Conservation (phyloP, 768 basidiomycete genomes). For the Tremella yokohamensis region DNA sequence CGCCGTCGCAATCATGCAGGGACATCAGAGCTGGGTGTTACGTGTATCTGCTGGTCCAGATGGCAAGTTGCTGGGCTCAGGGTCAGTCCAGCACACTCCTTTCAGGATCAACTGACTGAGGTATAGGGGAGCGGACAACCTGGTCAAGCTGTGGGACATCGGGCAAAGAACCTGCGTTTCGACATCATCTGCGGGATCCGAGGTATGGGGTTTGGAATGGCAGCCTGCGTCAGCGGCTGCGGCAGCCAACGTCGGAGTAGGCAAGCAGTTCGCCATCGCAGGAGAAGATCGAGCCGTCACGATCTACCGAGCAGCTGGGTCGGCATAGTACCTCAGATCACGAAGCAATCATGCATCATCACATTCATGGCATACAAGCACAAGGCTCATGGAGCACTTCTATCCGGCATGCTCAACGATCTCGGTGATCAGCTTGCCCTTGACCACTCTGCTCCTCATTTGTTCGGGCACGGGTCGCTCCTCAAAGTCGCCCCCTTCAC, state of each 20-base stretch:
- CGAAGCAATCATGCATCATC: background rate
- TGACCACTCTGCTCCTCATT: constrained; percentile 75
- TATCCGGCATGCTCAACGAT: constrained; percentile 74
- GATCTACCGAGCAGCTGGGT: constrained; percentile 46
- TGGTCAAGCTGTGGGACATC: constrained; percentile 48
- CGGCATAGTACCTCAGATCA: constrained; percentile 16
- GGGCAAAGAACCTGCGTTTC: constrained; percentile 47
- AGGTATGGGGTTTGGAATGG: constrained; percentile 50
- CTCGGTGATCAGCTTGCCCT: constrained; percentile 79
- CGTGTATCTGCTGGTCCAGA: constrained; percentile 78
- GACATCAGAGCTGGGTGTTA: constrained; percentile 89
- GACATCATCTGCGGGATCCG: constrained; percentile 28
- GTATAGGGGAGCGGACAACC: constrained; percentile 45
- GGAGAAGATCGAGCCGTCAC: constrained; percentile 47
- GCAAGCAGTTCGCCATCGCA: constrained; percentile 45
- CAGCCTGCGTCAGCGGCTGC: constrained; percentile 37
- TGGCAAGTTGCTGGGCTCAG: constrained; percentile 71
- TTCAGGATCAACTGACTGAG: background rate
- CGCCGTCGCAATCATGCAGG: constrained; percentile 77
- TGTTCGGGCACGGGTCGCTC: constrained; percentile 93
- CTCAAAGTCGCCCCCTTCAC: constrained; percentile 85
- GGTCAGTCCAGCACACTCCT: constrained; percentile 56
- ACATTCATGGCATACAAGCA: constrained; percentile 6
- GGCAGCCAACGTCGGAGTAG: constrained; percentile 23
- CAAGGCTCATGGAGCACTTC: background rate